These are phyloP conservation scores for Trametes elegans DNA, from an alignment of 768 basidiomycete genomes.

Conservation along the genomic window DNA sequence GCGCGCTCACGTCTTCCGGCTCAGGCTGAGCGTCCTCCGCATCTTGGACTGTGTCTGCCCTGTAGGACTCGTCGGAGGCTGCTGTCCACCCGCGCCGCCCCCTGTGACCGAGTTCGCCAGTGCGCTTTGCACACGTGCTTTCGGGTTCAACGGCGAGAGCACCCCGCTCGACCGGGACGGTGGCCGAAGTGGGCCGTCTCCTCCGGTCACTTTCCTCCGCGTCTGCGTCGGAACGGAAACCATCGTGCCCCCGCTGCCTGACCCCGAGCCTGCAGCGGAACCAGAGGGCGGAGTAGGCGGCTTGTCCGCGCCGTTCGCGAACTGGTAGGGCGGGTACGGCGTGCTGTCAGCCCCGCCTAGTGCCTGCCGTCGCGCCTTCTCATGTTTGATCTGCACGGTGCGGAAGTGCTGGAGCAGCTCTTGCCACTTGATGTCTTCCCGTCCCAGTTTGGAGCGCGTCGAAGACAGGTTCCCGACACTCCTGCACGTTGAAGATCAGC, in stretches of 20 bases:
- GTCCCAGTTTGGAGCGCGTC: conserved; percentile 70
- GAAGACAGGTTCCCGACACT: conserved; percentile 38
- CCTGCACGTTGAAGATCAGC: not conserved
- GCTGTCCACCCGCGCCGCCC: conserved; percentile 19
- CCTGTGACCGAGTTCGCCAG: conserved; percentile 26
- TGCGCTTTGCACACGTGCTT: conserved; percentile 48
- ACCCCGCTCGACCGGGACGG: conserved; percentile 37
- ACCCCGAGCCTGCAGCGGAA: conserved; percentile 9
- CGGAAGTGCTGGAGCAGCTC: conserved; percentile 93
- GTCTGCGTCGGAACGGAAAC: conserved; percentile 46
- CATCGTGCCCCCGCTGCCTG: conserved; percentile 9
- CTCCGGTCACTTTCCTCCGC: conserved; percentile 65
- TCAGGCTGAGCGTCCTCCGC: conserved; percentile 42
- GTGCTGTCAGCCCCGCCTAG: conserved; percentile 57
- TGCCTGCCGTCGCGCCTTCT: conserved; percentile 82
- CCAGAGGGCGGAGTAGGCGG: conserved; percentile 22
- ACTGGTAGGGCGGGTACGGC: conserved; percentile 44
- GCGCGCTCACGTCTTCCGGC: conserved; percentile 29
- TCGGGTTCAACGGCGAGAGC: conserved; percentile 74
- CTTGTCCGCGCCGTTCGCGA: conserved; percentile 41
- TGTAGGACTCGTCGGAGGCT: conserved; percentile 31
- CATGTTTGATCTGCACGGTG: conserved; percentile 83
- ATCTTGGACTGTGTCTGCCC: conserved; percentile 32
- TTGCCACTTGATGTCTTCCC: conserved; percentile 97
- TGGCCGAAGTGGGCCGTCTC: conserved; percentile 28